Evolutionary conservation across 164 flowering plant genomes (phyloP), one percentile per base, ranked within the genome.

Genomic region (Cinnamomum chago): DNA sequence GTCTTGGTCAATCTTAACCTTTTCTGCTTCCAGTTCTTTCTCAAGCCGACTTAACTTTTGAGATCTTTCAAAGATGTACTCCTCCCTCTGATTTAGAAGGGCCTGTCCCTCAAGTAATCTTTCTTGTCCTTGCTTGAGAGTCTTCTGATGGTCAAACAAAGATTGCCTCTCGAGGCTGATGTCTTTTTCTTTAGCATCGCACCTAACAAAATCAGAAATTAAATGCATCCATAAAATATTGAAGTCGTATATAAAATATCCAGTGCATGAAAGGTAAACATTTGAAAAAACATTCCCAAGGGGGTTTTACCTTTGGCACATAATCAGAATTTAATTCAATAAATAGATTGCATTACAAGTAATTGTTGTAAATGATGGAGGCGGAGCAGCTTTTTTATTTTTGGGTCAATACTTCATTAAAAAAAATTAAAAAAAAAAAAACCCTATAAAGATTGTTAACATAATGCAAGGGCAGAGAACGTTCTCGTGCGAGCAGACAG

Each of bases 171-270:
- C 98, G 70, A 86, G 84, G 64, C 73, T 55, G 40, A 90, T 81
- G 73, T 89, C 97, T 79, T 88, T 89, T 82, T 93, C 97, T 82
- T 88, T 92, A 52, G 87, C 89, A 76, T 92, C 97, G 86, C 88
- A 89, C n/a, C 99, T 96, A 28, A 22, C 17, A 73, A 14, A 24
- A 67, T 3, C 27, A 18, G 47, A 27, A 28, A 55, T 22, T 28
- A 67, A 14, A 72, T 51, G 50, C 62, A 25, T 50, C 20, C 51
- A 72, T 72, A 13, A 70, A 23, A 50, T 55, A 55, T 35, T 18
- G 4, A 68, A 17, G 28, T 28, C 10, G 30, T 6, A 9, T 17
- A 13, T n/a, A 66, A 66, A 55, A 28, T 58, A 30, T 27, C 28
- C 25, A 67, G 25, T 17, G 52, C 55, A 68, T 52, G 40, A 20